A percentile compares a stretch with the other conserved stretches of the same genome.
Evolutionary conservation across 1,284 basidiomycete genomes (phyloP).

Genomic region (Neonothopanus nambi): DNA sequence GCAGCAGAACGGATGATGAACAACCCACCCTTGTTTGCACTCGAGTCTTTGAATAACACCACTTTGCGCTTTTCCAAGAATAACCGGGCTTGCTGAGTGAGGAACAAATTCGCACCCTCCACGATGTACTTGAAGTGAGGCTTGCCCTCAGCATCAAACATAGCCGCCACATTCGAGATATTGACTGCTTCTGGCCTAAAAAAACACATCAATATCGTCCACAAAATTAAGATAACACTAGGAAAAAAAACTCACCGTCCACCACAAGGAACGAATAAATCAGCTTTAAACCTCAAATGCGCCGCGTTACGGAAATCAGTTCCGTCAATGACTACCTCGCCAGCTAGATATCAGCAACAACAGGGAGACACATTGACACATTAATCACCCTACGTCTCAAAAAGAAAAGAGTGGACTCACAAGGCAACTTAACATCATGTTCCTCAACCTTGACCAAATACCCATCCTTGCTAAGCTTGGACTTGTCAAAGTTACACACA

Average conservation of each 20-base stretch:
- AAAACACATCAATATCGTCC: background rate
- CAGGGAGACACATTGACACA: too few species aligned
- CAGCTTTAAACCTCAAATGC: slow-evolving; percentile 95
- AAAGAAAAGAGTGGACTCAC: slow-evolving; percentile 44
- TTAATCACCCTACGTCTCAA: too few species aligned
- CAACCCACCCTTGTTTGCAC: slow-evolving; percentile 95
- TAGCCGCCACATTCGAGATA: slow-evolving; percentile 89
- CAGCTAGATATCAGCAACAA: too few species aligned
- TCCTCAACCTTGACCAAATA: slow-evolving; percentile 95
- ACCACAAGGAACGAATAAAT: slow-evolving; percentile 97
- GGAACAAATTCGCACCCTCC: slow-evolving; percentile 96
- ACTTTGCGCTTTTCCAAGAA: slow-evolving; percentile 94
- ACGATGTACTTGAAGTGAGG: slow-evolving; percentile 97
- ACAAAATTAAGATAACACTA: background rate
- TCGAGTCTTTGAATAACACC: slow-evolving; percentile 94
- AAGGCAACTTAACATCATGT: slow-evolving; percentile 88
- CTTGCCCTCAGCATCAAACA: slow-evolving; percentile 93
- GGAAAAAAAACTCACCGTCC: slow-evolving; percentile 57
- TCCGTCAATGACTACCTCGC: slow-evolving; percentile 91
- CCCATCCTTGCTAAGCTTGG: slow-evolving; percentile 89
- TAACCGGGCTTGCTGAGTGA: slow-evolving; percentile 94
- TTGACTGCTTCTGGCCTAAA: slow-evolving; percentile 90
- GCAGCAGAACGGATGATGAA: too few species aligned
- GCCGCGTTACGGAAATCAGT: slow-evolving; percentile 96
- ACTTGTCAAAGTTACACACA: slow-evolving; percentile 79